Conservation (phyloP, 2,329 filamentous ascomycete genomes). For the Zasmidium citrigriseum region DNA sequence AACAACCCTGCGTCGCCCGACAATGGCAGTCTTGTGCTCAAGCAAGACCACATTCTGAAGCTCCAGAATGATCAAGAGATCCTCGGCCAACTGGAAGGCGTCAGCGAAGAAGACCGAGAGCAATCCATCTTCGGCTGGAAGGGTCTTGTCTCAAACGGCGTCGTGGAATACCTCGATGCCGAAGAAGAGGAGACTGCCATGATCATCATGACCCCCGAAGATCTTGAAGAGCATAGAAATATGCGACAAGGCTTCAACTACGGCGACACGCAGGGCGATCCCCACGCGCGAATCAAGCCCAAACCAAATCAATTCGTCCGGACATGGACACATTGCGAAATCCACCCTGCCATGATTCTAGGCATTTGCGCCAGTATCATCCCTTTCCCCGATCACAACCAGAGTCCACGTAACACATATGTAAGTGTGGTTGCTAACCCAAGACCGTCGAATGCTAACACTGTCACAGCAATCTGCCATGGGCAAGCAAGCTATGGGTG, state of each 20-base stretch:
- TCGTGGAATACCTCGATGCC: slow-evolving; percentile 93
- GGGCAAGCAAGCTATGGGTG: slow-evolving; percentile 99
- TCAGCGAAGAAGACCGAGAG: slow-evolving; percentile 59
- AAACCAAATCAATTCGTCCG: slow-evolving; percentile 84
- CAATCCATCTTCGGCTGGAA: slow-evolving; percentile 79
- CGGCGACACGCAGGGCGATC: slow-evolving; percentile 65
- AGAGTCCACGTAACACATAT: slow-evolving; percentile 93
- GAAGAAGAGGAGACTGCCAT: slow-evolving; percentile 98
- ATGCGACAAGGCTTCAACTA: slow-evolving; percentile 38
- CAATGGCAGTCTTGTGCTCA: slow-evolving; percentile 76
- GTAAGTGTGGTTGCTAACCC: background rate
- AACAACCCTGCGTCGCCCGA: slow-evolving; percentile 75
- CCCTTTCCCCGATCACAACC: slow-evolving; percentile 98
- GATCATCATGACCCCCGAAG: slow-evolving; percentile 99
- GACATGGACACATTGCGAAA: slow-evolving; percentile 97
- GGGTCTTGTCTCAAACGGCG: slow-evolving; percentile 77
- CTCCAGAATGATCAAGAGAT: slow-evolving; percentile 73
- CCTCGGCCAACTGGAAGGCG: slow-evolving; percentile 40
- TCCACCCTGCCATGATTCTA: slow-evolving; percentile 98
- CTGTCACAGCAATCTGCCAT: slow-evolving; percentile 81
- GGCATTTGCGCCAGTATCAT: slow-evolving; percentile 99
- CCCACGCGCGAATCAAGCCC: slow-evolving; percentile 84
- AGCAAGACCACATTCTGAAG: slow-evolving; percentile 76
- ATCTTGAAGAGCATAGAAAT: slow-evolving; percentile 66
- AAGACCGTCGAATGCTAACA: background rate